Base-by-base conservation (phyloP, 148 eudicot genomes). In the Oxyria digyna region DNA sequence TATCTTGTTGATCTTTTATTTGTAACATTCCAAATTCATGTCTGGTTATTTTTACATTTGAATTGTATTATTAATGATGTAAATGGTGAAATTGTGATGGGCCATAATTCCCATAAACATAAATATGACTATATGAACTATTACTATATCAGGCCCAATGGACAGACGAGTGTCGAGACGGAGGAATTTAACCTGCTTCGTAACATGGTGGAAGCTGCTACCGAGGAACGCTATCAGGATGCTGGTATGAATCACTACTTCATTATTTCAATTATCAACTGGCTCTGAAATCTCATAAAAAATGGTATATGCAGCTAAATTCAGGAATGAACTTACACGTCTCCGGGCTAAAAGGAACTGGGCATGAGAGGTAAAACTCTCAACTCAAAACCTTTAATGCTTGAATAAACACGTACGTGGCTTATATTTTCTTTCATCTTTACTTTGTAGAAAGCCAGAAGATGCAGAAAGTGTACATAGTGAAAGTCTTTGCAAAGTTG, bases 281-380 rank as follows among this genome's bases (percentile, higher is more conserved):
- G 38, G 42, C 67, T 63, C 8, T 31, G 18, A 63, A 63, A 29
- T 15, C 41, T 63, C 13, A 32, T 32, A 32, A 20, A 31, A 63
- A 31, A 41, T 38, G 65, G 9, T 7, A 4, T 41, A 18, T 41
- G 67, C 82, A 94, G 98, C 97, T 70, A 79, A 81, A 62, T 94
- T 86, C 92, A 88, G 98, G 91, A 90, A 90, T 79, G 82, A 85
- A 76, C 92, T 94, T 62, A 90, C 88, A 42, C 91, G 85, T 74
- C 79, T 84, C 21, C 82, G 98, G 35, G 83, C 98, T 32, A 85
- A 86, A 76, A 90, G 79, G 85, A 90, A 93, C 77, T 88, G 97
- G 98, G 76, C 86, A 70, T 94, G 78, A 76, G 82, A 78, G 86
- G 88, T 87, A 38, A 64, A 66, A 66, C 10, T 57, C 65, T 31